A percentile compares a stretch with the other conserved stretches of the same genome.
These are phyloP conservation scores for Sextonia rubra DNA, from an alignment of 164 flowering plant genomes.

Conservation along the genomic window DNA sequence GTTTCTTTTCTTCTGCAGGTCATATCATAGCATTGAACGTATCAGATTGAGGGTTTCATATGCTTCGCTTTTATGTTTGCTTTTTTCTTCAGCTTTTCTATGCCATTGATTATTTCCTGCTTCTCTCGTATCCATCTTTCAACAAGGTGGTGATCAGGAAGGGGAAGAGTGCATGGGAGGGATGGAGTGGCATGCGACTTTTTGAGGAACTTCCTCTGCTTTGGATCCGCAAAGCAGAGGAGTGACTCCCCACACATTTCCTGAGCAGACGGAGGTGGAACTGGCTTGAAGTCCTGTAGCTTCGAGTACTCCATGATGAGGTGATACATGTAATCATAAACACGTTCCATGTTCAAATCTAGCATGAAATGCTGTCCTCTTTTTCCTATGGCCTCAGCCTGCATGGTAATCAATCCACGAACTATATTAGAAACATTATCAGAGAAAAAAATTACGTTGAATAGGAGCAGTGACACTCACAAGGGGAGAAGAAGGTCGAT, in stretches of 20 bases:
- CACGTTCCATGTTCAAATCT: conserved; percentile 48
- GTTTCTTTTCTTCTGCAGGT: too few relatives aligned
- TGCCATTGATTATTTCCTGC: conserved; percentile 23
- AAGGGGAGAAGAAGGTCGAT: too few relatives aligned
- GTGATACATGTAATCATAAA: conserved; percentile 86
- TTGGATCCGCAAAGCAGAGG: conserved; percentile 63
- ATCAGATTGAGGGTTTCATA: too few relatives aligned
- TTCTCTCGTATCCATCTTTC: conserved; percentile 27
- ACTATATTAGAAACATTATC: not conserved
- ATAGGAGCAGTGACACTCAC: too few relatives aligned
- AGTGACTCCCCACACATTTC: conserved; percentile 58
- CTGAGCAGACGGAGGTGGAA: conserved; percentile 48
- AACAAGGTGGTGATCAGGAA: conserved; percentile 21
- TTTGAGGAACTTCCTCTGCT: conserved; percentile 45
- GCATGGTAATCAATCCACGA: too few relatives aligned
- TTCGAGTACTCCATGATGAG: conserved; percentile 66
- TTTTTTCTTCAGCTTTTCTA: conserved; percentile 19
- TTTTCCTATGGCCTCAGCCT: conserved; percentile 78
- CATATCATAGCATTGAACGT: too few relatives aligned
- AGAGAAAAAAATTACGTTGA: not conserved
- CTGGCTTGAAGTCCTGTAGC: conserved; percentile 66
- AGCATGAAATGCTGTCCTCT: conserved; percentile 65
- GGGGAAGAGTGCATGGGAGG: conserved; percentile 54
- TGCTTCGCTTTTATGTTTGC: not conserved
- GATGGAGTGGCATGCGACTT: conserved; percentile 36